These are phyloP conservation scores for Thermomucor indicae-seudaticae DNA, from an alignment of 371 early-diverging fungal genomes.

Conservation along the genomic window DNA sequence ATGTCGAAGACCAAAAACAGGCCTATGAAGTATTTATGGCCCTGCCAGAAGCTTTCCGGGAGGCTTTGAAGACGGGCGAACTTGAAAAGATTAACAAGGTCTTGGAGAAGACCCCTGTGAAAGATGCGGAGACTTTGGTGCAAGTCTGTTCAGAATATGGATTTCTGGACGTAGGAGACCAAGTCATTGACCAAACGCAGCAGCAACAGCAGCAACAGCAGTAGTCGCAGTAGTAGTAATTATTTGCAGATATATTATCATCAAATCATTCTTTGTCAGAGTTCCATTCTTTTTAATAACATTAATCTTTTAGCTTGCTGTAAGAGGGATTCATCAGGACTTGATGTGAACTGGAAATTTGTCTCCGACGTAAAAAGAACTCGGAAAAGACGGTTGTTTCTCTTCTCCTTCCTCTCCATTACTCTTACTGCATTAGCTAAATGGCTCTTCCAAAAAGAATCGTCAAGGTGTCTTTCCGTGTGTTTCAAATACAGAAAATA, in stretches of 20 bases:
- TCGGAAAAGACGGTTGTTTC: too few relatives aligned
- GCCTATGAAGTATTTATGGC: slow-evolving; percentile 62
- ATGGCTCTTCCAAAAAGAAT: slow-evolving; percentile 78
- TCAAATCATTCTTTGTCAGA: too few relatives aligned
- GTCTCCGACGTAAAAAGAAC: too few relatives aligned
- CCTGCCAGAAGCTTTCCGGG: slow-evolving; percentile 71
- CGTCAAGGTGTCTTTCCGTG: slow-evolving; percentile 56
- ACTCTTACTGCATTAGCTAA: background rate
- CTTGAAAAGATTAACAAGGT: slow-evolving; percentile 81
- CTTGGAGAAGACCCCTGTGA: slow-evolving; percentile 60
- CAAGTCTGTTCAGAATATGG: slow-evolving; percentile 70
- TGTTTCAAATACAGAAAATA: background rate
- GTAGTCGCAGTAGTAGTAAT: too few relatives aligned
- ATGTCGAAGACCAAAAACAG: slow-evolving; percentile 42
- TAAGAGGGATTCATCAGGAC: too few relatives aligned
- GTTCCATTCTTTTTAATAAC: too few relatives aligned
- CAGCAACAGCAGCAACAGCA: slow-evolving; percentile 1
- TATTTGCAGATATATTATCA: too few relatives aligned
- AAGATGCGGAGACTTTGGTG: slow-evolving; percentile 73
- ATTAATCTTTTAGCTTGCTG: too few relatives aligned
- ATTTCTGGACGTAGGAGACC: slow-evolving; percentile 65
- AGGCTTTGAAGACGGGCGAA: slow-evolving; percentile 71
- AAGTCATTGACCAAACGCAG: slow-evolving; percentile 45
- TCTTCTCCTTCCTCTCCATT: background rate
- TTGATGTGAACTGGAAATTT: too few relatives aligned